Conservation (phyloP, 805 yeast genomes). For the Kregervanrija pseudodelftensis region DNA sequence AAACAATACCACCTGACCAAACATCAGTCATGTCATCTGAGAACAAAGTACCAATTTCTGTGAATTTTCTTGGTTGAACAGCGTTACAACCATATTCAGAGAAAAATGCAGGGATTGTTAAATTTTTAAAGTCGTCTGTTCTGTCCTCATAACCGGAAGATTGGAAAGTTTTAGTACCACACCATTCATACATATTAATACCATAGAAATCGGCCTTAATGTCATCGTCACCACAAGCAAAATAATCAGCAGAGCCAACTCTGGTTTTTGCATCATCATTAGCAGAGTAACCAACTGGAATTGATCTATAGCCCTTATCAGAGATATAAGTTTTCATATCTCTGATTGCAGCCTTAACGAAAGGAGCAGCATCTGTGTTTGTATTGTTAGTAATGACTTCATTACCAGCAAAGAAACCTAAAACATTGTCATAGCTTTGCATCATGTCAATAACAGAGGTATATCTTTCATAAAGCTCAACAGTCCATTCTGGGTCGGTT, state of each 20-base stretch:
- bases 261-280: slow-evolving; percentile 67
- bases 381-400: slow-evolving; percentile 65
- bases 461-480: slow-evolving; percentile 59
- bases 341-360: slow-evolving; percentile 78
- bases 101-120: slow-evolving; percentile 69
- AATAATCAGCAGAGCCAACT: slow-evolving; percentile 63
- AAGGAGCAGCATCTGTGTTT: slow-evolving; percentile 72
- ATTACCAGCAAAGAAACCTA: slow-evolving; percentile 84
- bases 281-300: slow-evolving; percentile 80
- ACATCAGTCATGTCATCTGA: slow-evolving; percentile 67
- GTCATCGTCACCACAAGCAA: slow-evolving; percentile 63
- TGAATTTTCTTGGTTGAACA: slow-evolving; percentile 62
- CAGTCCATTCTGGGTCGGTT: slow-evolving; percentile 54
- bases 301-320: slow-evolving; percentile 51
- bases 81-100: slow-evolving; percentile 79
- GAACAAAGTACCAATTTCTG: slow-evolving; percentile 62
- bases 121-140: slow-evolving; percentile 56
- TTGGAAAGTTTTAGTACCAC: slow-evolving; percentile 55
- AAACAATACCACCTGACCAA: slow-evolving; percentile 89
- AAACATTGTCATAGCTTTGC: slow-evolving; percentile 60
- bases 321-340: slow-evolving; percentile 64
- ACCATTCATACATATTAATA: slow-evolving; percentile 87
- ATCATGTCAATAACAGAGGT: slow-evolving; percentile 62
- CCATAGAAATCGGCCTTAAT: slow-evolving; percentile 76
- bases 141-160: slow-evolving; percentile 60